A percentile compares a stretch with the other conserved stretches of the same genome.
These are phyloP conservation scores for Grosmannia clavigera DNA, from an alignment of 2,329 filamentous ascomycete species.

Conservation along the genomic window DNA sequence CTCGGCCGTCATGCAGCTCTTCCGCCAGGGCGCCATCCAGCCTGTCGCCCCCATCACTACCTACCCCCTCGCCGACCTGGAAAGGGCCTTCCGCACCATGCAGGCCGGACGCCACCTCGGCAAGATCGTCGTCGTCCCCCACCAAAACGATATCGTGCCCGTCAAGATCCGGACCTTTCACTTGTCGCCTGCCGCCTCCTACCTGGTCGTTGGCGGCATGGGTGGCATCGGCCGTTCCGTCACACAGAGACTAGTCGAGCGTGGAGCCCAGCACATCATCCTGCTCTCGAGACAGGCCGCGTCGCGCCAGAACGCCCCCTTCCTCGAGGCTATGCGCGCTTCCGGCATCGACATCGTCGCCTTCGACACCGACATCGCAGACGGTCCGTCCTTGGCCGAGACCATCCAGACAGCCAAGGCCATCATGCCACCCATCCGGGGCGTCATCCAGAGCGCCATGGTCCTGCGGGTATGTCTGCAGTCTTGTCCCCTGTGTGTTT, in stretches of 20 bases:
- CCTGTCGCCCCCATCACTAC: background rate
- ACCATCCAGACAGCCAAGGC: background rate
- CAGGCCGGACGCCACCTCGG: slow-evolving; percentile 3
- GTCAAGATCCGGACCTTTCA: background rate
- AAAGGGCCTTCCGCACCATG: slow-evolving; percentile 13
- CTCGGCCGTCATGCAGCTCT: background rate
- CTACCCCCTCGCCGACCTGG: slow-evolving; percentile 15
- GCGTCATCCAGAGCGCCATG: slow-evolving; percentile 31
- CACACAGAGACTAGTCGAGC: slow-evolving; percentile 19
- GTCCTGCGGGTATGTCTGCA: slow-evolving; percentile 16
- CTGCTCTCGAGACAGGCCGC: slow-evolving; percentile 17
- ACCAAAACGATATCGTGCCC: slow-evolving; percentile 1
- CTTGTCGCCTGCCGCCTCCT: slow-evolving; percentile 13
- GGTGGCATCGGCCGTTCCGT: slow-evolving; percentile 24
- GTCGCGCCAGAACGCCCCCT: background rate
- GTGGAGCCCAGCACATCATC: slow-evolving; percentile 16
- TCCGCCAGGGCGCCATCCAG: background rate
- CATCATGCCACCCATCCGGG: slow-evolving; percentile 21
- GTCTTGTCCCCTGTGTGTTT: too few species aligned
- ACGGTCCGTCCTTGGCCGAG: background rate
- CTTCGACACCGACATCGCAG: background rate
- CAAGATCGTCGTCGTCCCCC: background rate
- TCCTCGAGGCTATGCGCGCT: background rate
- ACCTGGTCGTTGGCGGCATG: slow-evolving; percentile 25
- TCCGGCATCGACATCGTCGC: background rate